phyloP scores from a whole-genome alignment of 352 stramenopile species.

The Pythium phragmiticola region DNA sequence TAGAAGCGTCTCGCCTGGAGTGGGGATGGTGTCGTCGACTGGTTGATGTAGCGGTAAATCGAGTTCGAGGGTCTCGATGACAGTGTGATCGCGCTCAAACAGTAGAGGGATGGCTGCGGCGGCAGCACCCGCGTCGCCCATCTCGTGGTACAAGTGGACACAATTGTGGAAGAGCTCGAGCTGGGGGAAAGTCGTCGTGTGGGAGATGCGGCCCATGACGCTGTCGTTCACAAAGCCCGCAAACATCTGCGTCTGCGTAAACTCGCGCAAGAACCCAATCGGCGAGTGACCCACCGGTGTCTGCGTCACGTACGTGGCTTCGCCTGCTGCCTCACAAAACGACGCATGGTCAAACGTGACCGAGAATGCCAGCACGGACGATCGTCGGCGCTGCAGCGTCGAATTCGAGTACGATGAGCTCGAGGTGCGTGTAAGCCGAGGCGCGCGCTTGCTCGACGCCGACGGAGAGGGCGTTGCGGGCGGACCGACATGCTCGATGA shows the following conservation, averaged over 20 bases:
- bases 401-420: slow-evolving; percentile 12
- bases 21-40: not conserved
- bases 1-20: not conserved
- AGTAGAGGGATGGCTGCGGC: slow-evolving; percentile 43
- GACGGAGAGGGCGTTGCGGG: slow-evolving; percentile 6
- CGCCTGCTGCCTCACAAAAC: slow-evolving; percentile 35
- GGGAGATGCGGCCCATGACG: slow-evolving; percentile 39
- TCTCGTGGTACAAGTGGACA: slow-evolving; percentile 50
- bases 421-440: slow-evolving; percentile 1
- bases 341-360: slow-evolving; percentile 53
- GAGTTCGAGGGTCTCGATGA: slow-evolving; percentile 37
- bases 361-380: slow-evolving; percentile 44
- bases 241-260: slow-evolving; percentile 65
- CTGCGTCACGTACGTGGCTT: not conserved
- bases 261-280: slow-evolving; percentile 43
- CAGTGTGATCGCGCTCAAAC: slow-evolving; percentile 50
- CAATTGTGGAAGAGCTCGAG: slow-evolving; percentile 67
- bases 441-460: not conserved
- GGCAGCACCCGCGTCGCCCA: slow-evolving; percentile 20
- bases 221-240: slow-evolving; percentile 62
- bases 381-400: slow-evolving; percentile 30
- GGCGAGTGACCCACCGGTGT: slow-evolving; percentile 3
- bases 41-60: slow-evolving; percentile 26
- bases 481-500: slow-evolving; percentile 34
- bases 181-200: slow-evolving; percentile 33